A percentile compares a stretch with the other conserved stretches of the same genome.
These are phyloP conservation scores for Coemansia sp. DNA, from an alignment of 192 early-diverging fungal genomes.

Conservation along the genomic window DNA sequence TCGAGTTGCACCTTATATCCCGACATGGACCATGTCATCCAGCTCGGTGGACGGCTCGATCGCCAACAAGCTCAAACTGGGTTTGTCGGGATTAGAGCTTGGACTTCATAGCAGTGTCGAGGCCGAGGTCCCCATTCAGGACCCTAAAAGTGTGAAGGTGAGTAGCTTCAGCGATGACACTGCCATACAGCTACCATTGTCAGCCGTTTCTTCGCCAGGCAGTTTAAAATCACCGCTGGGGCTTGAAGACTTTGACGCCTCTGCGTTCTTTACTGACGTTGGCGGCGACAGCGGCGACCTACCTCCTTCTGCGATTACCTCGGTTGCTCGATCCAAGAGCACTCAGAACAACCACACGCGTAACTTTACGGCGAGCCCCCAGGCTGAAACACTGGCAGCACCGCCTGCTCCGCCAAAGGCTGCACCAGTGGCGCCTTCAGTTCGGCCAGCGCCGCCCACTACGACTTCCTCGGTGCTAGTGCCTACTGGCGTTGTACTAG, in stretches of 20 bases:
- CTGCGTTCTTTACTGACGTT: conserved; percentile 35
- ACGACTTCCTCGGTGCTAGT: not conserved
- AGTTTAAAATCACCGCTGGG: not conserved
- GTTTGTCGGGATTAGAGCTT: not conserved
- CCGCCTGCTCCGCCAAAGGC: not conserved
- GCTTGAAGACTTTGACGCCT: conserved; percentile 36
- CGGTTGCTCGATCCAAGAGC: not conserved
- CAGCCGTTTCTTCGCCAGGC: not conserved
- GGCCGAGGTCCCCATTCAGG: not conserved
- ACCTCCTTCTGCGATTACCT: not conserved
- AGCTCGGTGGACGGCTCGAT: not conserved
- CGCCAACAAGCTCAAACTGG: not conserved
- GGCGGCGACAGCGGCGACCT: not conserved
- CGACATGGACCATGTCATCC: conserved; percentile 3
- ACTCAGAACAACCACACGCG: not conserved
- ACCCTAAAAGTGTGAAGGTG: not conserved
- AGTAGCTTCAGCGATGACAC: not conserved
- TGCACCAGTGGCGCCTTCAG: not conserved
- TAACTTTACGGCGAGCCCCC: not conserved
- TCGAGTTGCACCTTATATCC: not conserved
- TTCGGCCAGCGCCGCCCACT: not conserved
- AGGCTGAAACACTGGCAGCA: not conserved
- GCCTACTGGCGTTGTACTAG: not conserved
- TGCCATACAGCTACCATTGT: not conserved
- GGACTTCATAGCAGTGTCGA: not conserved